Base-by-base conservation (phyloP, 73 alveolate genomes). In the Symbiodinium natans region DNA sequence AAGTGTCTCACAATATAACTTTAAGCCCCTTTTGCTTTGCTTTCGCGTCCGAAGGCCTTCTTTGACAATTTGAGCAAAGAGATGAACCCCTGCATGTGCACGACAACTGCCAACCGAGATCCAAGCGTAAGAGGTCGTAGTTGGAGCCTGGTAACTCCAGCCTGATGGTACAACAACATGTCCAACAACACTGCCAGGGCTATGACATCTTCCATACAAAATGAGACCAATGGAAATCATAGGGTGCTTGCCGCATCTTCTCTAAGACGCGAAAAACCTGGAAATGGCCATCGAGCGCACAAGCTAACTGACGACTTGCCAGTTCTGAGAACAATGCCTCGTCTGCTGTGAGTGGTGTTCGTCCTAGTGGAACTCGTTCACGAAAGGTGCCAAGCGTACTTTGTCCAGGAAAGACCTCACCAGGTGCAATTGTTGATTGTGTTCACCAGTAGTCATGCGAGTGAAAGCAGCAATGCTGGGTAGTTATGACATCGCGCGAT, bases 181-280 rank as follows among this genome's bases (percentile, higher is more conserved):
- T 31, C 38, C 80, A 63, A 6, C 74, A 63, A n/a, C 27, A 13
- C 29, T 29, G 19, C 46, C 46, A 33, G 21, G 29, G 29, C 2
- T 2, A 29, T 23, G 54, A 1, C 9, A 33, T n/a, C 31, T 40
- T 68, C 17, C 63, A 48, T 68, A 36, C 36, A 10, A 27, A 48
- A 9, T 10, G 39, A 68, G 82, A 19, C 82, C 11, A 68, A 68
- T 36, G 19, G 25, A 23, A 23, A 10, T n/a, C 82, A 31, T 29
- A 11, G 6, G 43, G 84, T 9, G 33, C 88, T 15, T 1, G 96
- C 96, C 96, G 75, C 96, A 71, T 90, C 43, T 27, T 63, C 77
- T 90, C 96, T 4, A 90, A 88, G 46, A 90, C 46, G 39, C 96
- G 75, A 63, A 90, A 90, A 82, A 90, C 96, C 96, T 90, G 95